phyloP scores from a whole-genome alignment of 371 early-diverging fungal species.

The Parasitella parasitica region DNA sequence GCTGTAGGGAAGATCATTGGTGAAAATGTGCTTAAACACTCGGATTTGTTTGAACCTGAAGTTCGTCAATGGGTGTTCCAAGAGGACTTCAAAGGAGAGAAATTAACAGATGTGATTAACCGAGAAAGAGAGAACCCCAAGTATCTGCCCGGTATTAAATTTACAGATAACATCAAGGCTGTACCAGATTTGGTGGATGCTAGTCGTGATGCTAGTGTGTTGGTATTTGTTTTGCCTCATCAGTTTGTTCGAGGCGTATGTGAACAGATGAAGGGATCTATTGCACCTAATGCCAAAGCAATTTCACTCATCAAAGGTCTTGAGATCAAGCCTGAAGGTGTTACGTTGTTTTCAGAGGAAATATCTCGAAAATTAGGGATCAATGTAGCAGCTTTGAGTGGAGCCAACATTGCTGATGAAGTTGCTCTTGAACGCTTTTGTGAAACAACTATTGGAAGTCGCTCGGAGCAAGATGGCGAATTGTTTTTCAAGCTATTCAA shows the following conservation, averaged over 20 bases:
- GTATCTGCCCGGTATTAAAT: conserved; percentile 90
- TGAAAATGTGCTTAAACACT: conserved; percentile 70
- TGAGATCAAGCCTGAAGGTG: conserved; percentile 71
- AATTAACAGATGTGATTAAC: conserved; percentile 94
- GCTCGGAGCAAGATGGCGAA: conserved; percentile 67
- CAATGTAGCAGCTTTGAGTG: conserved; percentile 87
- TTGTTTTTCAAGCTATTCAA: conserved; percentile 84
- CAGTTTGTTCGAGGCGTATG: conserved; percentile 91
- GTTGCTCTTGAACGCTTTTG: conserved; percentile 94
- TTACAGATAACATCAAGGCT: conserved; percentile 89
- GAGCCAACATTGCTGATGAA: conserved; percentile 99
- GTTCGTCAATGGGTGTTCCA: conserved; percentile 97
- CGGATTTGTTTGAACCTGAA: conserved; percentile 68
- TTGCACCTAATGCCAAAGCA: conserved; percentile 74
- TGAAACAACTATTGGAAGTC: conserved; percentile 95
- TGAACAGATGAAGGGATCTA: conserved; percentile 68
- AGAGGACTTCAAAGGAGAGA: conserved; percentile 80
- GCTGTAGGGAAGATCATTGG: conserved; percentile 95
- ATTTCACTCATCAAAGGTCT: conserved; percentile 97
- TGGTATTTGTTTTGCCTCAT: conserved; percentile 97
- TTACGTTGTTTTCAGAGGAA: conserved; percentile 86
- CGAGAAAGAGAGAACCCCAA: conserved; percentile 92
- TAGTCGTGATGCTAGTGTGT: conserved; percentile 79
- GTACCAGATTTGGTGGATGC: conserved; percentile 79
- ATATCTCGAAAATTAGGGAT: conserved; percentile 80